phyloP scores from a whole-genome alignment of 2,329 filamentous ascomycete species.

The Fusarium protoensiforme region DNA sequence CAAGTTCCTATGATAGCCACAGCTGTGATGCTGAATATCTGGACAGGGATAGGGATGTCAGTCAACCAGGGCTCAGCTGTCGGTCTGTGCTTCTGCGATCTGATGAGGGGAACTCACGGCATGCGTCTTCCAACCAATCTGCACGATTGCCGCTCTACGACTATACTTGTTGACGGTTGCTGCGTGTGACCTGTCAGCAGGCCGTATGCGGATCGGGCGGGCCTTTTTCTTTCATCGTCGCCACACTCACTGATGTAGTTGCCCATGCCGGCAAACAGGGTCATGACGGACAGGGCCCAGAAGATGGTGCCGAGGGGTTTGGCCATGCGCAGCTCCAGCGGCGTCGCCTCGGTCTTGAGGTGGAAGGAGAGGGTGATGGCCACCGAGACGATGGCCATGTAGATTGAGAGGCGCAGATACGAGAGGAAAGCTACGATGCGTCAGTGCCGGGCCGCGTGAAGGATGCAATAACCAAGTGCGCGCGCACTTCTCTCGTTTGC shows the following conservation, averaged over 20 bases:
- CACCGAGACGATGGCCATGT: slow-evolving; percentile 89
- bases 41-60: background rate
- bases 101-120: slow-evolving; percentile 62
- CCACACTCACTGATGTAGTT: slow-evolving; percentile 82
- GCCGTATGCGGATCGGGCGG: background rate
- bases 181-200: slow-evolving; percentile 38
- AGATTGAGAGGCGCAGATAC: slow-evolving; percentile 88
- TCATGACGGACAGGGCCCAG: slow-evolving; percentile 84
- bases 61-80: background rate
- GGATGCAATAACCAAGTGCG: background rate
- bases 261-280: slow-evolving; percentile 78
- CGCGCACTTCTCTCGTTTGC: slow-evolving; percentile 78
- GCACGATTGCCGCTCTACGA: slow-evolving; percentile 82
- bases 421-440: slow-evolving; percentile 76
- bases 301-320: slow-evolving; percentile 88
- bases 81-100: background rate
- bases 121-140: slow-evolving; percentile 94
- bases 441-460: background rate
- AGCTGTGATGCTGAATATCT: slow-evolving; percentile 73
- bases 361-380: slow-evolving; percentile 96
- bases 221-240: background rate
- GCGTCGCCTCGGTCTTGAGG: slow-evolving; percentile 77
- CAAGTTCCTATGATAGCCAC: slow-evolving; percentile 73
- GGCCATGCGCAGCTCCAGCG: slow-evolving; percentile 79
- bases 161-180: slow-evolving; percentile 84